Conservation (phyloP, 352 stramenopile species). For the Pythium rhizo-oryzae region DNA sequence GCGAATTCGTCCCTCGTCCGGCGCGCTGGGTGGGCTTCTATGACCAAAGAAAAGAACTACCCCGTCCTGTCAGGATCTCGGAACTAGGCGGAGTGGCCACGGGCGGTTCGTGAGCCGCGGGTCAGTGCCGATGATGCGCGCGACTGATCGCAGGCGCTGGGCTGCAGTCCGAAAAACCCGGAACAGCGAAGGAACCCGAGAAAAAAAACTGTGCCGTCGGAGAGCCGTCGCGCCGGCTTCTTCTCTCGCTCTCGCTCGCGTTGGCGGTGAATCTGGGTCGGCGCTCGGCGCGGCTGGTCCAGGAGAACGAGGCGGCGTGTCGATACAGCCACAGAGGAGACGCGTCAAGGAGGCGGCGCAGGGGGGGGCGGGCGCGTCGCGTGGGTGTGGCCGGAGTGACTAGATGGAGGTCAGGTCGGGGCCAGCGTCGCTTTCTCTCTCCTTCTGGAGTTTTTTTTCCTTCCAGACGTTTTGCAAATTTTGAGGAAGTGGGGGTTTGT, state of each 20-base stretch:
- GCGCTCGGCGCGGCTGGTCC: no score
- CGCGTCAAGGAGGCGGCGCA: no score
- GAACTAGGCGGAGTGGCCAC: conserved; percentile 20
- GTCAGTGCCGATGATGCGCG: not conserved
- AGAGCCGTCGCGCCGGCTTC: conserved; percentile 1
- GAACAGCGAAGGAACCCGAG: conserved; percentile 3
- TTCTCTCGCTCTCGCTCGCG: not conserved
- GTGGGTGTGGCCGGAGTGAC: not conserved
- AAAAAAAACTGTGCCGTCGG: conserved; percentile 1
- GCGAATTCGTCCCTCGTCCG: not conserved
- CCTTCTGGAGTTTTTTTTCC: conserved; percentile 1
- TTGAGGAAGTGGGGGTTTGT: not conserved
- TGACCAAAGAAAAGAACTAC: not conserved
- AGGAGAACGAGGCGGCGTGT: no score
- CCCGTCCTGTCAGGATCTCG: conserved; percentile 10
- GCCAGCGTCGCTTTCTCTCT: not conserved
- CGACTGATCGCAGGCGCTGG: not conserved
- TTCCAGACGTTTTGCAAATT: not conserved
- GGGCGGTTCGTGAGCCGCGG: not conserved
- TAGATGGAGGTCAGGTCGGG: not conserved
- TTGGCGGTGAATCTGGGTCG: no score
- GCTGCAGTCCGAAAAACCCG: not conserved
- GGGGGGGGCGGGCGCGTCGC: not conserved
- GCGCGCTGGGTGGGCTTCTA: not conserved
- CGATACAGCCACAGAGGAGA: no score